Percentiles rank a stretch among this genome's conserved stretches.
These are phyloP conservation scores for Rhinocladiella mackenziei DNA, from an alignment of 2,329 filamentous ascomycete genomes.

Conservation along the genomic window DNA sequence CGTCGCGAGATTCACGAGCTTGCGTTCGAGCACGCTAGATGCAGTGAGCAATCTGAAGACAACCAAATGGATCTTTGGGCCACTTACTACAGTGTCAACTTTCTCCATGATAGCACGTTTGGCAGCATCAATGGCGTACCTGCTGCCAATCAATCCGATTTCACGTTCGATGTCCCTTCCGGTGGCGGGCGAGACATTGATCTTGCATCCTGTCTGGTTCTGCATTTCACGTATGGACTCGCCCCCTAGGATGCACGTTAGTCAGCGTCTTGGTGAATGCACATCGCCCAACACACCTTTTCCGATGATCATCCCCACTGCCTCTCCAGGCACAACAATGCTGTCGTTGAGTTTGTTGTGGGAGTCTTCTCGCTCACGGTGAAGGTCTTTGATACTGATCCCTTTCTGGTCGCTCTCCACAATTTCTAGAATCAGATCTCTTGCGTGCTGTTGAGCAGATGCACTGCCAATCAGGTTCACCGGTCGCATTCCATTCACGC, in stretches of 20 bases:
- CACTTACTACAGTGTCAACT: conserved; percentile 78
- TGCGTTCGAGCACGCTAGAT: conserved; percentile 45
- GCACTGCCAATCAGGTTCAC: conserved; percentile 83
- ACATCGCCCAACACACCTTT: conserved; percentile 54
- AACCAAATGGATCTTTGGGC: conserved; percentile 1
- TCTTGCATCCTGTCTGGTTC: conserved; percentile 81
- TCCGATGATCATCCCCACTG: conserved; percentile 94
- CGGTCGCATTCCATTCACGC: conserved; percentile 80
- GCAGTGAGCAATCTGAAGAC: conserved; percentile 31
- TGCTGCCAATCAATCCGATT: conserved; percentile 76
- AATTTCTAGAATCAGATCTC: conserved; percentile 87
- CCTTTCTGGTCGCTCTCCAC: conserved; percentile 71
- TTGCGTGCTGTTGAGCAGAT: conserved; percentile 70
- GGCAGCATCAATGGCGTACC: conserved; percentile 72
- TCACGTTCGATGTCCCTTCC: conserved; percentile 77
- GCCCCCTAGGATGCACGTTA: conserved; percentile 51
- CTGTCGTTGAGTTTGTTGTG: conserved; percentile 68
- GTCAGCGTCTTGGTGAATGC: conserved; percentile 3
- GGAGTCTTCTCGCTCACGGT: conserved; percentile 41
- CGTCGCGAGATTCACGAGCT: conserved; percentile 40
- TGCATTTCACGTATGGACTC: conserved; percentile 96
- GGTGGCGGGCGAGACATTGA: conserved; percentile 81
- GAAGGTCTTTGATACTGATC: conserved; percentile 32
- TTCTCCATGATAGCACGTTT: conserved; percentile 87
- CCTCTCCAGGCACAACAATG: conserved; percentile 82